phyloP scores from a whole-genome alignment of 345 rosid species.

The Euphorbia tirucalli region DNA sequence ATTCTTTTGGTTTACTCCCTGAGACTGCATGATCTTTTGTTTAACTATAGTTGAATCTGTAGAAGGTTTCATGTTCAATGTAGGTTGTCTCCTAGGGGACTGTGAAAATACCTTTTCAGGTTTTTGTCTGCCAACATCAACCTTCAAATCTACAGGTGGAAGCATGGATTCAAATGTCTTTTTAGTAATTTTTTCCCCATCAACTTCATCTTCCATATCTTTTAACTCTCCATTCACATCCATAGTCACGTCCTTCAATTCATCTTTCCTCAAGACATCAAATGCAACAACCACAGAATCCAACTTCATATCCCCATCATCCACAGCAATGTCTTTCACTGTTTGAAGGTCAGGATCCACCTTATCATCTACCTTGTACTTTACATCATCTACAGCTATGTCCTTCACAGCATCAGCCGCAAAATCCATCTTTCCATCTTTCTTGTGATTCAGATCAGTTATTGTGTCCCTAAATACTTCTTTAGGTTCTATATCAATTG shows the following conservation, averaged over 20 bases:
- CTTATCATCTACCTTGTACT: constrained; percentile 55
- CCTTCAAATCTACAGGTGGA: constrained; percentile 28
- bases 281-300: constrained; percentile 26
- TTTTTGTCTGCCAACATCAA: constrained; percentile 40
- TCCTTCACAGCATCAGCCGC: constrained; percentile 72
- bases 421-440: constrained; percentile 44
- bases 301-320: constrained; percentile 55
- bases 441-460: constrained; percentile 58
- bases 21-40: constrained; percentile 59
- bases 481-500: constrained; percentile 44
- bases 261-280: constrained; percentile 35
- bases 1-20: constrained; percentile 48
- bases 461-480: constrained; percentile 71
- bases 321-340: constrained; percentile 86
- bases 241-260: constrained; percentile 38
- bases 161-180: constrained; percentile 38
- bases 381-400: constrained; percentile 90
- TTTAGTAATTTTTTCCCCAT: constrained; percentile 32
- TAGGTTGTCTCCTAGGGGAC: constrained; percentile 46
- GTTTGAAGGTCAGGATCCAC: constrained; percentile 47
- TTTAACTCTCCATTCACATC: constrained; percentile 36
- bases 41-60: constrained; percentile 47
- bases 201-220: constrained; percentile 44
- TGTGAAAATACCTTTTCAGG: constrained; percentile 51
- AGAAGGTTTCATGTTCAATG: constrained; percentile 40